These are phyloP conservation scores for Hanseniaspora occidentalis DNA, from an alignment of 805 yeast genomes.

Conservation along the genomic window DNA sequence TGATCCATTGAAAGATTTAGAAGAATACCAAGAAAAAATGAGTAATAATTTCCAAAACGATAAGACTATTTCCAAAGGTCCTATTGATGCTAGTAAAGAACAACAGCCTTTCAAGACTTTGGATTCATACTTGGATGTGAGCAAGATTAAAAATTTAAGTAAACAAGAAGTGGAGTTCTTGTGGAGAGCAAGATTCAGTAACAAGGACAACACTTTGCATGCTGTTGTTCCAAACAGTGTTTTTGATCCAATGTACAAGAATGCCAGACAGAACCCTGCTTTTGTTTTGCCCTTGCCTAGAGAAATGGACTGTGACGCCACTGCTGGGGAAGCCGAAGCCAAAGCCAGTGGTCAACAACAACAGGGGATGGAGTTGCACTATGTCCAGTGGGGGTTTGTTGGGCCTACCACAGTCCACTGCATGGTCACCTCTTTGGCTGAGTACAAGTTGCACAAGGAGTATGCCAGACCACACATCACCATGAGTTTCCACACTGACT, in stretches of 20 bases:
- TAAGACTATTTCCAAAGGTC: constrained; percentile 18
- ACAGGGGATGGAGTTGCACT: constrained; percentile 54
- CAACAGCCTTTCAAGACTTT: constrained; percentile 59
- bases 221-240: constrained; percentile 49
- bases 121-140: constrained; percentile 55
- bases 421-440: constrained; percentile 81
- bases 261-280: constrained; percentile 63
- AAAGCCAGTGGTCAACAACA: background rate
- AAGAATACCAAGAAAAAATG: constrained; percentile 34
- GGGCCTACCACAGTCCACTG: constrained; percentile 79
- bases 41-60: constrained; percentile 17
- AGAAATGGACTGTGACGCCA: constrained; percentile 30
- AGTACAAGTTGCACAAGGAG: constrained; percentile 80
- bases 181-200: constrained; percentile 81
- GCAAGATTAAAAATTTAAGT: constrained; percentile 45
- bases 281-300: constrained; percentile 88
- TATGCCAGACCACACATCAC: constrained; percentile 94
- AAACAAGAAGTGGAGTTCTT: constrained; percentile 57
- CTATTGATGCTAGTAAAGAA: constrained; percentile 27
- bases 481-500: constrained; percentile 72
- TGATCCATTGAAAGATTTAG: constrained; percentile 63
- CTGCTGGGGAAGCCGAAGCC: constrained; percentile 30
- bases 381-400: constrained; percentile 86
- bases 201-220: constrained; percentile 43
- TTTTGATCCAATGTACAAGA: constrained; percentile 49